Base-by-base conservation (phyloP, 768 basidiomycete genomes). In the Suillus plorans region DNA sequence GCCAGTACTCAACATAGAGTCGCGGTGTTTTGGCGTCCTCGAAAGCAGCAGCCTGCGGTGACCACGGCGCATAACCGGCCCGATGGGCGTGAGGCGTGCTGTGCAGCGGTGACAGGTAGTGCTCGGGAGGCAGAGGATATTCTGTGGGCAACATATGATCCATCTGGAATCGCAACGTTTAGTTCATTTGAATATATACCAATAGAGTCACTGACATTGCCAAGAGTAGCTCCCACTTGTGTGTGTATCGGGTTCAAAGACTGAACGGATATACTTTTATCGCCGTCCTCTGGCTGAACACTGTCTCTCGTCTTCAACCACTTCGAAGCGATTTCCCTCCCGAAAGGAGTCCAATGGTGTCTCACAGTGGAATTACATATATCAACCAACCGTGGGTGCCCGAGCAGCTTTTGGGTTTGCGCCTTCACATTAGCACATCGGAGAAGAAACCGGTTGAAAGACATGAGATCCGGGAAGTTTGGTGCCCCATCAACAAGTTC, bases 341-440 rank as follows among this genome's bases (percentile, higher is more conserved):
- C 64, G 22, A 67, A 68, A 28, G 73, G 65, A 1, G 79, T 50
- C 10, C 74, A 73, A 34, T 61, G 65, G 6, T 74, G 69, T 20
- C 53, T 60, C 8, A 28, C 16, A 4, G 0, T 28, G 2, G 60
- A 67, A 7, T 73, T 72, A 18, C 52, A 64, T 9, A 84, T 71
- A 44, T 85, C 83, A 37, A 80, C 67, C 47, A 84, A 80, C 28
- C 84, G 69, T 2, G 84, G 86, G 63, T 84, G 80, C 5, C 71
- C 70, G 2, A 81, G 67, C 22, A 73, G 67, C 3, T 67, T 66
- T 37, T 71, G 69, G 1, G 80, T 70, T 67, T 83, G 80, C 16
- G 70, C 67, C 68, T 78, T 77, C 25, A 82, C 73, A 37, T 71
- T 64, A 31, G 71, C 71, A 39, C 78, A 79, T 14, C 85, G 78